Base-by-base conservation (phyloP, 306 rosid species). In the Acacia melanoxylon region DNA sequence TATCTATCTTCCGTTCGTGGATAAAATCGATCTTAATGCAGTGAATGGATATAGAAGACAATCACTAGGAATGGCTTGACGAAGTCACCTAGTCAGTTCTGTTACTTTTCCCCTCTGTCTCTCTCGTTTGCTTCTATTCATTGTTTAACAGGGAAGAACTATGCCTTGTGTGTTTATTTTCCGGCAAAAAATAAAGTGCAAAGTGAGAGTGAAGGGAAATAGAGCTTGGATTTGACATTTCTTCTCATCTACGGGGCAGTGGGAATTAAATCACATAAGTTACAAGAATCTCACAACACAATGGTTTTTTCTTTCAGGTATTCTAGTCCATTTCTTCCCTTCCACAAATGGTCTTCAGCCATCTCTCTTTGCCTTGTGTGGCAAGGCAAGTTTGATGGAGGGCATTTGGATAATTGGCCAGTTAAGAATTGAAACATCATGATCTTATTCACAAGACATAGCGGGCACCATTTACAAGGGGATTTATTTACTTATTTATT, bases 391-490 rank as follows among this genome's bases (percentile, higher is more conserved):
- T 69, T 40, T 19, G 19, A 2, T 24, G 29, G 40, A 44, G 20
- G 61, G 22, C 41, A 16, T 16, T 25, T 49, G 15, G 29, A 70
- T 46, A 17, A 17, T 16, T 58, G 54, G 49, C 52, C 20, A 14
- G 68, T 37, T 56, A 22, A 37, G 25, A 67, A 37, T 59, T 68
- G 25, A 72, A 71, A 51, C 67, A 63, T 72, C 68, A 51, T 63
- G 37, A 63, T 62, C 40, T 76, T 80, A 84, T 80, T 84, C 46
- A 76, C 44, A 52, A 52, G 61, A 67, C 44, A 72, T 24, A 63
- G 65, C 72, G 33, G 67, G 66, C 48, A 33, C 8, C 66, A 85
- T 71, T 51, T 85, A 81, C 83, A 65, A 19, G 74, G 40, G 69
- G 41, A 61, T 61, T 58, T 61, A 25, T 77, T 52, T 11, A 24